Conservation (phyloP, 2,329 filamentous ascomycete genomes). For the Colletotrichum salicis region DNA sequence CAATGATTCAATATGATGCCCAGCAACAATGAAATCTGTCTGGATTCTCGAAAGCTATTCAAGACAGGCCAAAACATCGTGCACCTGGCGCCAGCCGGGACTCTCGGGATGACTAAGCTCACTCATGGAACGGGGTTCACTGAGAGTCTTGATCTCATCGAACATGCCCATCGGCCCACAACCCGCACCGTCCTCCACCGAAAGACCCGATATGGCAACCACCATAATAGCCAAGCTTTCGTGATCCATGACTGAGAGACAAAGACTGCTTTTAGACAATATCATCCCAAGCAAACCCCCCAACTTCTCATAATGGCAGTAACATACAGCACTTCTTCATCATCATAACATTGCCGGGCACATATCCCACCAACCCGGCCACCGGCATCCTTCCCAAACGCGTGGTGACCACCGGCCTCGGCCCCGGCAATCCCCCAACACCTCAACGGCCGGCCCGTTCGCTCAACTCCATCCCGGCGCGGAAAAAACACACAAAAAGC, state of each 20-base stretch:
- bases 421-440: too few relatives aligned
- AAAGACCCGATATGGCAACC: slow-evolving; percentile 17
- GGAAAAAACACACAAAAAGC: background rate
- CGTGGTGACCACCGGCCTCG: background rate
- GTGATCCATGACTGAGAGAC: slow-evolving; percentile 7
- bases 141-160: slow-evolving; percentile 31
- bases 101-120: background rate
- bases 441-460: background rate
- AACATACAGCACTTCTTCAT: background rate
- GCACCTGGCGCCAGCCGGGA: background rate
- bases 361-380: too few relatives aligned
- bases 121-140: background rate
- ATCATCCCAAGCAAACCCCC: background rate
- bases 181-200: slow-evolving; percentile 19
- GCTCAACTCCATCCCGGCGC: too few relatives aligned
- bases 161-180: slow-evolving; percentile 27
- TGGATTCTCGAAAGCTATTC: too few relatives aligned
- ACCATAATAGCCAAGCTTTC: background rate
- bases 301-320: background rate
- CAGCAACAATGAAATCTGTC: background rate
- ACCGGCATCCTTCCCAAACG: too few relatives aligned
- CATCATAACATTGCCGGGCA: too few relatives aligned
- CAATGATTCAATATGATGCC: too few relatives aligned
- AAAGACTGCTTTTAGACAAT: background rate
- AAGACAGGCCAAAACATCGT: too few relatives aligned